Conservation (phyloP, 2,329 filamentous ascomycete genomes). For the Tolypocladium cylindrosporum region DNA sequence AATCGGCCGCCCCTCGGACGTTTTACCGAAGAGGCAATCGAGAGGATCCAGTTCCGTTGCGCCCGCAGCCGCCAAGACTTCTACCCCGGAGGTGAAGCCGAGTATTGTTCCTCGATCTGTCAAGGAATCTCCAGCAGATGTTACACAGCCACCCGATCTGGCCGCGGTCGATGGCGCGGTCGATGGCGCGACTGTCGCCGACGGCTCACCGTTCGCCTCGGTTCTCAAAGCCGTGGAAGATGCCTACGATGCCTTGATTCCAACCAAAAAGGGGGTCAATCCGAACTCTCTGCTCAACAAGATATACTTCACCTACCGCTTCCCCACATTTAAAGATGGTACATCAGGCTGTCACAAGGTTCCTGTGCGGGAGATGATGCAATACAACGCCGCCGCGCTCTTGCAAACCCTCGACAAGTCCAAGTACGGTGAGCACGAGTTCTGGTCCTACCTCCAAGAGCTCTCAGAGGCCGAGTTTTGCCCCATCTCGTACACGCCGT, state of each 20-base stretch:
- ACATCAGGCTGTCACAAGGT: conserved; percentile 27
- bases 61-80: neutral
- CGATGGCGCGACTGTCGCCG: neutral
- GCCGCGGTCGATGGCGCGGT: neutral
- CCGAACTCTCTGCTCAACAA: conserved; percentile 12
- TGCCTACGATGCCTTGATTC: conserved; percentile 6
- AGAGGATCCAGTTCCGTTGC: neutral
- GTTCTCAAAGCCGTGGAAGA: conserved; percentile 16
- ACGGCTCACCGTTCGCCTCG: conserved; percentile 15
- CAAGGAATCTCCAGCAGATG: neutral
- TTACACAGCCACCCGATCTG: neutral
- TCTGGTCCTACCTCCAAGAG: conserved; percentile 24
- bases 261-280: conserved; percentile 13
- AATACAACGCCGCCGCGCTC: conserved; percentile 33
- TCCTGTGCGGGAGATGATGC: conserved; percentile 28
- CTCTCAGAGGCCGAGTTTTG: conserved; percentile 15
- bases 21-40: neutral
- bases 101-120: neutral
- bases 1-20: neutral
- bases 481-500: conserved; percentile 15
- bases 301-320: conserved; percentile 22
- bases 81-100: neutral
- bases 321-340: conserved; percentile 16
- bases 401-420: conserved; percentile 20
- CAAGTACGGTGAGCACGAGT: conserved; percentile 20